Evolutionary conservation across 164 flowering plant species (phyloP).

Genomic region (Umbellularia californica): DNA sequence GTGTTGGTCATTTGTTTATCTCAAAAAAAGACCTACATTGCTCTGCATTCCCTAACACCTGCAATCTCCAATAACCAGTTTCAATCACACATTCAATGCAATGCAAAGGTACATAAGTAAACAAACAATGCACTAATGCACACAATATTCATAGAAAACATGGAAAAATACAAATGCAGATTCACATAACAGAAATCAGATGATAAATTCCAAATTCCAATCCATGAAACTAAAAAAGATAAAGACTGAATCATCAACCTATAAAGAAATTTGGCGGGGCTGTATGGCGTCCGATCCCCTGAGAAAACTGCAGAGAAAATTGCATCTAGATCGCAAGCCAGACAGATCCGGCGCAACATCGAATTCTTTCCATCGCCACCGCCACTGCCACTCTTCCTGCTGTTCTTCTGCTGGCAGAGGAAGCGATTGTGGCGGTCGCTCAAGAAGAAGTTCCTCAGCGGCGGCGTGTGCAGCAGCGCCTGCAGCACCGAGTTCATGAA

Average conservation of each 20-base stretch:
- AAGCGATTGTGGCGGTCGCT: constrained; percentile 74
- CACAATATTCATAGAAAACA: no score
- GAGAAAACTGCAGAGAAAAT: constrained; percentile 73
- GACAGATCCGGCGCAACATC: constrained; percentile 34
- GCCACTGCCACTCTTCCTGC: constrained; percentile 3
- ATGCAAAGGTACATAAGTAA: background rate
- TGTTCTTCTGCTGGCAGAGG: constrained; percentile 52
- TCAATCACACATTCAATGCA: no score
- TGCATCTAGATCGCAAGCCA: constrained; percentile 81
- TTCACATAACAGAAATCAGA: background rate
- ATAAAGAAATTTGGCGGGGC: constrained; percentile 80
- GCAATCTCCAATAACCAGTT: no score
- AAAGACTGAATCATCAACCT: constrained; percentile 38
- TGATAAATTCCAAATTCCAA: background rate
- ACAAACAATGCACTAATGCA: background rate
- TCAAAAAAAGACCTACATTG: no score
- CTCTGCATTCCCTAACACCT: no score
- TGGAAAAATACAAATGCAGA: no score
- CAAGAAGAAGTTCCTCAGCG: constrained; percentile 75
- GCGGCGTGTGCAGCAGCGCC: constrained; percentile 87
- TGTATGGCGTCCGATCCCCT: constrained; percentile 68
- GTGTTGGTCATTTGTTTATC: background rate
- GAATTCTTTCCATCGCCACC: constrained; percentile 5
- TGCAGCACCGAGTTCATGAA: constrained; percentile 95
- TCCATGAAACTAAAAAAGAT: background rate